Percentiles rank a stretch among this genome's conserved stretches.
phyloP scores from a whole-genome alignment of 148 eudicot genomes.

The Bassia scoparia region DNA sequence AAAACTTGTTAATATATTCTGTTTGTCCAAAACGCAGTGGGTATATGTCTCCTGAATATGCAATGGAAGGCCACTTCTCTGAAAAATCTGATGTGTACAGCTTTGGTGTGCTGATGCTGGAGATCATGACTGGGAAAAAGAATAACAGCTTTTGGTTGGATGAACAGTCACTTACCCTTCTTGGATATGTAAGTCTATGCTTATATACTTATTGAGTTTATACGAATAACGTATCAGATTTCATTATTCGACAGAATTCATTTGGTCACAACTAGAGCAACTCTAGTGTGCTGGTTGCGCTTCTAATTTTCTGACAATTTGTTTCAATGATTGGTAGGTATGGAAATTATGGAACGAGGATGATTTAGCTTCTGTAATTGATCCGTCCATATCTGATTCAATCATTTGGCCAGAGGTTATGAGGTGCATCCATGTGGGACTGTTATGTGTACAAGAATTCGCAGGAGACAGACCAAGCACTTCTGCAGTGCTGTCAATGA shows the following conservation, averaged over 20 bases:
- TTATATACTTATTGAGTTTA: too few relatives aligned
- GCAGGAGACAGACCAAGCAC: slow-evolving; percentile 26
- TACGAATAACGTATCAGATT: too few relatives aligned
- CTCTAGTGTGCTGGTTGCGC: too few relatives aligned
- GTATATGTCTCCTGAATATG: slow-evolving; percentile 36
- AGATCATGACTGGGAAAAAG: slow-evolving; percentile 10
- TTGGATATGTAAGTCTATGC: slow-evolving; percentile 28
- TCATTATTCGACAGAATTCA: not conserved
- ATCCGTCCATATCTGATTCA: slow-evolving; percentile 26
- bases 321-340: slow-evolving; percentile 12
- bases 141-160: not conserved
- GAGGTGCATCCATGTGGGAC: slow-evolving; percentile 32
- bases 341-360: slow-evolving; percentile 32
- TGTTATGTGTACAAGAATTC: slow-evolving; percentile 31
- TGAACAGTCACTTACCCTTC: slow-evolving; percentile 21
- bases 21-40: slow-evolving; percentile 19
- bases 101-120: slow-evolving; percentile 31
- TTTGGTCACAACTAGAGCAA: not conserved
- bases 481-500: slow-evolving; percentile 28
- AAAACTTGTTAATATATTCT: not conserved
- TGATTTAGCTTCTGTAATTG: slow-evolving; percentile 15
- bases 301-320: not conserved
- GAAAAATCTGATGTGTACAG: slow-evolving; percentile 35
- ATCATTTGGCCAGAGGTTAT: slow-evolving; percentile 2
- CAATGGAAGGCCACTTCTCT: slow-evolving; percentile 37